Evolutionary conservation across 1,284 basidiomycete species (phyloP), one percentile per base, ranked within the genome.

Genomic region (Malassezia sp.): DNA sequence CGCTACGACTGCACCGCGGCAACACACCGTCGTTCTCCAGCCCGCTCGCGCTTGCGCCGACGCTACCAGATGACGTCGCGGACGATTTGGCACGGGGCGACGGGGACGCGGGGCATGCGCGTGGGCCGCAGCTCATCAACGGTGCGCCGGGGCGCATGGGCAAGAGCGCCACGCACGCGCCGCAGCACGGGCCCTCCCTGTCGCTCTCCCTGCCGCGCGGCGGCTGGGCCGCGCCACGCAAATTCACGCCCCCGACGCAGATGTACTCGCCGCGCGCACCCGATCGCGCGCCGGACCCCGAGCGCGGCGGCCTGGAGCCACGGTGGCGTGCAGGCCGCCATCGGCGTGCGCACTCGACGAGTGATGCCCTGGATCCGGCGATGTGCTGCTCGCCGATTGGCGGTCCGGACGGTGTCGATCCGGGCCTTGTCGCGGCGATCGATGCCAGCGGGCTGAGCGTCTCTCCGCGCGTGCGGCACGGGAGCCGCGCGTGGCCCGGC

Each of bases 351-450:
- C 55, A 60, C n/a, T 69, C 66, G 5, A 53, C 65, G 9, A 61
- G 59, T 17, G 61, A 59, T 14, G 51, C 49, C 9, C 42, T 61
- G 22, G 46, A 63, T 6, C 54, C 57, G 12, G 57, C 57, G 29
- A 50, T 55, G 20, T 47, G 53, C 21, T 39, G 57, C 36, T 61
- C 66, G 28, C 59, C 66, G 5, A 51, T 69, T 9, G 66, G 66
- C 27, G 66, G 66, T 6, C 63, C 65, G 4, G 66, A 69, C 23
- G 66, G 66, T 18, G 63, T 69, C 9, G 66, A 69, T 46, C 66
- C 66, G 0, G 57, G 57, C 12, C 48, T 69, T 9, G 57, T 69
- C 5, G 66, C 66, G 9, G 66, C 66, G 14, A 67, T 69, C 45
- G n/a, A n/a, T n/a, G 53, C 59, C 7, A 53, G 54, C 18, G 52